phyloP scores from a whole-genome alignment of 208 protist genomes.

The Acanthamoeba sp. region DNA sequence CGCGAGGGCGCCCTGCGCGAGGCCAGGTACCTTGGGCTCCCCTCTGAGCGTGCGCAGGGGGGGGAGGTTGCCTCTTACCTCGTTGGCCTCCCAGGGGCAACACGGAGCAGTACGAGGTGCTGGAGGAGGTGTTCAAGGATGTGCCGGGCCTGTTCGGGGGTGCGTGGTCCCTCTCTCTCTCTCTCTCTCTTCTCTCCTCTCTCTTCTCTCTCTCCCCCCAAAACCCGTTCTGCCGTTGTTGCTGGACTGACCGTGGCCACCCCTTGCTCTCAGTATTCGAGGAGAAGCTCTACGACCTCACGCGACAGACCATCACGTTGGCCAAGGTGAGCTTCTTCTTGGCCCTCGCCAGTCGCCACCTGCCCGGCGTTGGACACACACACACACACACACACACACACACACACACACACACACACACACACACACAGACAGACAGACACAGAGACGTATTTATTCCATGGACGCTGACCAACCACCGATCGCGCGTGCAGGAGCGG shows the following conservation, averaged over 20 bases:
- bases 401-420: too few species aligned
- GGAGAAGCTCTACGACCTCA: conserved; percentile 38
- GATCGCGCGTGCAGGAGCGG: background rate
- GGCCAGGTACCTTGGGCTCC: background rate
- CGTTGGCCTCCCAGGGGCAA: background rate
- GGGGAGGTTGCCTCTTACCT: background rate
- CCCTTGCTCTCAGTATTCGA: background rate
- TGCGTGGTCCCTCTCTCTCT: background rate
- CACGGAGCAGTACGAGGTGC: conserved; percentile 31
- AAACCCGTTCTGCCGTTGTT: background rate
- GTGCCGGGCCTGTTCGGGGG: background rate
- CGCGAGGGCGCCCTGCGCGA: conserved; percentile 19
- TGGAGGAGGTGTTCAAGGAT: conserved; percentile 49
- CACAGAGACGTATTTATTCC: too few species aligned
- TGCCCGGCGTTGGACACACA: background rate
- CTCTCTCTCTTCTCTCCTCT: background rate
- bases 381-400: too few species aligned
- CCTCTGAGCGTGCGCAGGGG: background rate
- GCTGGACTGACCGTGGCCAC: background rate
- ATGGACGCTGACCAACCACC: too few species aligned
- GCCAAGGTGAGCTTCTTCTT: too few species aligned
- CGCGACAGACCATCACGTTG: background rate
- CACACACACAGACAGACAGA: too few species aligned
- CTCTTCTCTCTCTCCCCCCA: background rate
- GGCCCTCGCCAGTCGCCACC: too few species aligned